A percentile compares a stretch with the other conserved stretches of the same genome.
Evolutionary conservation across 2,329 filamentous ascomycete species (phyloP).

Genomic region (Xylaria sp.): DNA sequence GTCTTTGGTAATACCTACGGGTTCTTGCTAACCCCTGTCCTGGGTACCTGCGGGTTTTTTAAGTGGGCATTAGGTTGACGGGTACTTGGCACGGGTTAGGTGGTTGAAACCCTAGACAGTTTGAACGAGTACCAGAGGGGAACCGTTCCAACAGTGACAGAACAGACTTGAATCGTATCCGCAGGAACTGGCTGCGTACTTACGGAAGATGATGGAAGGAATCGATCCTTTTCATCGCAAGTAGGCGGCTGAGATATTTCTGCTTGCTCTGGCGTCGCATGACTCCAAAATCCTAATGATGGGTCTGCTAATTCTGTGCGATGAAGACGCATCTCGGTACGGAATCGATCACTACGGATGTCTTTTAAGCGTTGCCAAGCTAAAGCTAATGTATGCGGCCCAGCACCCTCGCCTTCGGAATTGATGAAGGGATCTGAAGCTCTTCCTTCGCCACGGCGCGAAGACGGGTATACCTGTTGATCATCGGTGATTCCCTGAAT

Average conservation of each 20-base stretch:
- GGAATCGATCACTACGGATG: not conserved
- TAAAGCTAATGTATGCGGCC: not conserved
- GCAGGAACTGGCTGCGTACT: not conserved
- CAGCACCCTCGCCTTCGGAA: not conserved
- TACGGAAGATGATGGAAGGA: not conserved
- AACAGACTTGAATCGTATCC: conserved; percentile 1
- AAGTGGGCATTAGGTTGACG: too few species aligned
- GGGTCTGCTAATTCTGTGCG: not conserved
- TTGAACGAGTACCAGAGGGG: too few species aligned
- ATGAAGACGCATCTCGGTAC: not conserved
- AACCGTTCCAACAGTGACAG: not conserved
- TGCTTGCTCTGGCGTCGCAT: not conserved
- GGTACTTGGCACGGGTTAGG: too few species aligned
- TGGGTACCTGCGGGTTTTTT: too few species aligned
- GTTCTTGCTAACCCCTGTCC: too few species aligned
- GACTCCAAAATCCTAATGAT: not conserved
- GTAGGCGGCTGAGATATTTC: not conserved
- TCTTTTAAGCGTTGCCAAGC: not conserved
- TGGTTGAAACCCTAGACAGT: too few species aligned
- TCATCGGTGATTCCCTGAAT: not conserved
- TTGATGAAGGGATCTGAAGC: not conserved
- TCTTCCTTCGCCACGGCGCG: conserved; percentile 1
- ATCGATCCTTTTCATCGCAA: conserved; percentile 1
- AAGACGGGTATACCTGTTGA: not conserved
- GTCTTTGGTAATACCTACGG: too few species aligned